Conservation (phyloP, 129 eudicot genomes). For the Pulicaria dysenterica region DNA sequence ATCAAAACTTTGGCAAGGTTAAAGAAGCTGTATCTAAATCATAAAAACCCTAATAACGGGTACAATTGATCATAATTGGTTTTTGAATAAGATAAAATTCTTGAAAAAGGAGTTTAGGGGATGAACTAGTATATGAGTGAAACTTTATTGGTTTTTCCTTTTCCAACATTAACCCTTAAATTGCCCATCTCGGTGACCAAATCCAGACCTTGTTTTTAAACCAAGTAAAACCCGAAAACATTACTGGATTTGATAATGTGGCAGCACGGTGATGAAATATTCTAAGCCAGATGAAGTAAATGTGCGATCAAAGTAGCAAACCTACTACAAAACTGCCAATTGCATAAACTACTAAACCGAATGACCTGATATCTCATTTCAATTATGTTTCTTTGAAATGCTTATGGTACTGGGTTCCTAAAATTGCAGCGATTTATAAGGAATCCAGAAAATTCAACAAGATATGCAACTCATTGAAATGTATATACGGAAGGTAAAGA, state of each 20-base stretch:
- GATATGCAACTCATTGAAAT: background rate
- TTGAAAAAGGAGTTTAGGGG: too few species aligned
- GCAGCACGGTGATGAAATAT: background rate
- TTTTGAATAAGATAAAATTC: too few species aligned
- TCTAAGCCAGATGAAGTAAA: background rate
- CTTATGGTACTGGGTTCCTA: background rate
- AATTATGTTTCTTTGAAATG: slow-evolving; percentile 7
- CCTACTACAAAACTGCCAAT: background rate
- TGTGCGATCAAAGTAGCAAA: background rate
- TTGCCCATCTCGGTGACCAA: background rate
- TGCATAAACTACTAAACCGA: background rate
- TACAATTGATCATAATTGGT: too few species aligned
- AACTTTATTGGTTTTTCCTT: too few species aligned
- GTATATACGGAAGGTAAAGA: background rate
- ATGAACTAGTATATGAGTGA: too few species aligned
- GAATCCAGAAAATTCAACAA: too few species aligned
- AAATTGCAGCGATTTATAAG: background rate
- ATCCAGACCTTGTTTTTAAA: background rate
- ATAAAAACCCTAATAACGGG: too few species aligned
- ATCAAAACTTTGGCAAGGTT: too few species aligned
- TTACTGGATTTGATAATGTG: background rate
- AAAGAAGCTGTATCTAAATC: too few species aligned
- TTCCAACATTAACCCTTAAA: background rate
- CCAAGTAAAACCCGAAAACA: slow-evolving; percentile 16
- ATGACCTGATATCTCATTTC: background rate